Percentiles rank a stretch among this genome's conserved stretches.
Conservation (phyloP, 164 flowering plant genomes). For the Saururus chinensis region DNA sequence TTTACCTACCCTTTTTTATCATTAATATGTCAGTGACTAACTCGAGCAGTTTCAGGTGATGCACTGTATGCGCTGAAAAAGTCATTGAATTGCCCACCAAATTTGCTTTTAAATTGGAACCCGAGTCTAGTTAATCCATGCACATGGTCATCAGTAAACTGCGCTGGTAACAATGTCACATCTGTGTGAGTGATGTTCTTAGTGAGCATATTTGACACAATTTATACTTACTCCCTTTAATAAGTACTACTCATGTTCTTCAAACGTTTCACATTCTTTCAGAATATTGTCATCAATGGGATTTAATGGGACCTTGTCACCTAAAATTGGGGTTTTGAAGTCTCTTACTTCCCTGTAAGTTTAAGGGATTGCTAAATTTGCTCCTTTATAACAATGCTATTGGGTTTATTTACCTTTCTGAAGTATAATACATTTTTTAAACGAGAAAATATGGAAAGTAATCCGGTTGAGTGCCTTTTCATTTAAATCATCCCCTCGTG, state of each 20-base stretch:
- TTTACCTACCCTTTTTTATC: background rate
- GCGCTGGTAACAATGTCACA: conserved; percentile 29
- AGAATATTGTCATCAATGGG: conserved; percentile 68
- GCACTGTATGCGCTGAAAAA: conserved; percentile 50
- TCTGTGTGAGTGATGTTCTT: conserved; percentile 41
- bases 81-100: conserved; percentile 41
- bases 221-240: background rate
- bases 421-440: too few relatives aligned
- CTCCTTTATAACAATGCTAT: background rate
- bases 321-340: conserved; percentile 48
- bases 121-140: conserved; percentile 74
- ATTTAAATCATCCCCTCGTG: conserved; percentile 8
- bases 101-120: conserved; percentile 74
- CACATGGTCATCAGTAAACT: conserved; percentile 71
- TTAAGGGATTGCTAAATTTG: too few relatives aligned
- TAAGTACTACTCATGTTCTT: background rate
- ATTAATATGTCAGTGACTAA: background rate
- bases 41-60: conserved; percentile 39
- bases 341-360: conserved; percentile 70
- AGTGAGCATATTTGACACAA: background rate
- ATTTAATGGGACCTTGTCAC: conserved; percentile 62
- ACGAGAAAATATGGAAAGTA: too few relatives aligned
- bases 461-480: background rate
- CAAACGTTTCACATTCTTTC: conserved; percentile 11
- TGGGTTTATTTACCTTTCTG: background rate